Evolutionary conservation across 805 yeast species (phyloP), one percentile per base, ranked within the genome.

Genomic region (Wickerhamiella qilinensis): DNA sequence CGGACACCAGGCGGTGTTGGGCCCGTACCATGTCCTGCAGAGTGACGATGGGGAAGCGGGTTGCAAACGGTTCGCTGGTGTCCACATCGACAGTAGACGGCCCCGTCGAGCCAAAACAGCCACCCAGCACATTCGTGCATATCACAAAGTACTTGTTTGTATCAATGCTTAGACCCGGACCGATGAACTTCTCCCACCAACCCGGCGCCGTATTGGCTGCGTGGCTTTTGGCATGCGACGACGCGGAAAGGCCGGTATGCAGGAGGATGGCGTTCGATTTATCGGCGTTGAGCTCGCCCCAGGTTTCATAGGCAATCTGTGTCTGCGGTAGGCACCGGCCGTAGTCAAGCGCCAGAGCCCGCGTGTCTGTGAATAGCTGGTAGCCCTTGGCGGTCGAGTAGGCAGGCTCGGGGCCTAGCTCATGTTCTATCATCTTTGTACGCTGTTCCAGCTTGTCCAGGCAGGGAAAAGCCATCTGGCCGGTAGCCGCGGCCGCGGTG

Each of bases 131-230:
- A 54, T 86, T 86, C 1, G 95, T 81, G 59, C 96, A 86, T 6
- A 86, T 71, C 4, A 86, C 71, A 54, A 83, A 83, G 58, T 68
- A 83, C 55, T 76, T 77, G 50, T 78, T 59, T 1, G 96, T 85
- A 53, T 86, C 96, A 38, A 86, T 55, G 45, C 79, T 73, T 4
- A 55, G 49, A 1, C 77, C 85, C 1, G 94, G 82, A 0, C 96
- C 96, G 38, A 86, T 83, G 58, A 85, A 85, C 41, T 74, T 69
- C 53, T 86, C 95, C 96, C 96, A 86, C 96, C 96, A 86, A 14
- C 96, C 96, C 4, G 75, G 73, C 44, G 71, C 69, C 4, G 71
- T 55, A 55, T 85, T 85, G 22, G 68, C 63, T 0, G 64, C 61
- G 43, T 81, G 91, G 2, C 94, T 81, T 50, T 73, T 79, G 8